A percentile compares a stretch with the other conserved stretches of the same genome.
These are phyloP conservation scores for Cryptosporidium sp. DNA, from an alignment of 169 alveolate genomes.

Conservation along the genomic window DNA sequence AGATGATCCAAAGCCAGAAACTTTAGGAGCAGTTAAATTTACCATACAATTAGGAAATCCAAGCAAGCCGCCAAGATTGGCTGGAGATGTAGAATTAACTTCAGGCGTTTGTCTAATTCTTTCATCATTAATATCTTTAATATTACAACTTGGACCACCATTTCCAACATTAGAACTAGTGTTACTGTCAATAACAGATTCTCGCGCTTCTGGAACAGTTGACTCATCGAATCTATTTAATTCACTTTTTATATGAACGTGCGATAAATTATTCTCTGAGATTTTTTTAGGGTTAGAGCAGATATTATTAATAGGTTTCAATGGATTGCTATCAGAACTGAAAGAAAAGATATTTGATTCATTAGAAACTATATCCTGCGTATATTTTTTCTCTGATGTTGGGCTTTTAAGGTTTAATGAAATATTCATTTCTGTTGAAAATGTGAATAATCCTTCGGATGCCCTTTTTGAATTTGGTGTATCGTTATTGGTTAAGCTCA, in stretches of 20 bases:
- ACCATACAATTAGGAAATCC: not conserved
- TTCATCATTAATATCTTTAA: not conserved
- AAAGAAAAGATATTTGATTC: conserved; percentile 16
- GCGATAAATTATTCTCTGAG: not conserved
- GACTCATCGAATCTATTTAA: not conserved
- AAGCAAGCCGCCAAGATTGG: not conserved
- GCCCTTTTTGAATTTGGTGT: conserved; percentile 30
- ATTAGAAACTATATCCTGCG: not conserved
- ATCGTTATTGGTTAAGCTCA: not conserved
- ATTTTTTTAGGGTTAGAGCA: not conserved
- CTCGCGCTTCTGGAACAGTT: not conserved
- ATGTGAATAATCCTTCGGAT: conserved; percentile 10
- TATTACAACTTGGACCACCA: not conserved
- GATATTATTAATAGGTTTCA: conserved; percentile 9
- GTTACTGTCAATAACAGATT: not conserved
- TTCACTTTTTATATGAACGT: not conserved
- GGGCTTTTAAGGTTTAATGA: not conserved
- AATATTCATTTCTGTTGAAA: conserved; percentile 20
- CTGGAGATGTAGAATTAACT: not conserved
- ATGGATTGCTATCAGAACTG: conserved; percentile 14
- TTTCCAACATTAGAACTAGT: not conserved
- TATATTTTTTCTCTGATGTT: not conserved
- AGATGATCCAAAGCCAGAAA: conserved; percentile 66
- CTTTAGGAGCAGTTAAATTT: conserved; percentile 22
- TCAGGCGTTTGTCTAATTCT: not conserved